Evolutionary conservation across 1,139 yeast genomes (phyloP), one percentile per base, ranked within the genome.

Genomic region (Protomyces pachydermus): DNA sequence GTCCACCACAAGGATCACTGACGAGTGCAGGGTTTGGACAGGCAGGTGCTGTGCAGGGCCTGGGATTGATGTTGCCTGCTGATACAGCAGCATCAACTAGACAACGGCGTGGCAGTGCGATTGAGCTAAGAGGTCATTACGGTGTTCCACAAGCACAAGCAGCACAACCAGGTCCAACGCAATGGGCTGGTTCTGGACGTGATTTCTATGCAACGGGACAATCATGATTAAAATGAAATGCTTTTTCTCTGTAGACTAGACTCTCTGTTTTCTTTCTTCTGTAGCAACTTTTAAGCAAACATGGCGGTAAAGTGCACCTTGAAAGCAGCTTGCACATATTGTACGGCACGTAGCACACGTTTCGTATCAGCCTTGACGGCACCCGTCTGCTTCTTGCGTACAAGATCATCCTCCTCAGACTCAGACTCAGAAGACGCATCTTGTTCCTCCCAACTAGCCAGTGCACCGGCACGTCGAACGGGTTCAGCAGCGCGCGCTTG

Each of bases 241-340:
- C 32, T 28, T 28, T 28, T 28, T 28, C 1, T 28, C 4, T 25
- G 32, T 25, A 25, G 32, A 25, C 32, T 25, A 25, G 32, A 25
- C 32, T 25, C 32, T 25, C 6, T 4, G 1, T 25, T 3, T 25
- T 3, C 3, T 25, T 25, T 25, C 20, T 25, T 3, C 3, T 28
- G 32, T 28, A 28, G 32, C 32, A 28, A 28, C 18, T 8, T 8
- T 16, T 64, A 64, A 37, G 66, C 66, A 65, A 65, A 64, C 64
- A 60, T 64, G 46, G 61, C 57, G 28, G 50, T 55, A 46, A 64
- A 64, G 16, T 62, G 28, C 5, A 51, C 48, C 25, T 64, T 55
- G 54, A 64, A 64, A 10, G 61, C 54, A 37, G 56, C 56, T 28
- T 60, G 60, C 18, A 64, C 64, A 32, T 60, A 58, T 48, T 55